phyloP scores from a whole-genome alignment of 805 yeast species.

The Aciculoconidium aculeatum region DNA sequence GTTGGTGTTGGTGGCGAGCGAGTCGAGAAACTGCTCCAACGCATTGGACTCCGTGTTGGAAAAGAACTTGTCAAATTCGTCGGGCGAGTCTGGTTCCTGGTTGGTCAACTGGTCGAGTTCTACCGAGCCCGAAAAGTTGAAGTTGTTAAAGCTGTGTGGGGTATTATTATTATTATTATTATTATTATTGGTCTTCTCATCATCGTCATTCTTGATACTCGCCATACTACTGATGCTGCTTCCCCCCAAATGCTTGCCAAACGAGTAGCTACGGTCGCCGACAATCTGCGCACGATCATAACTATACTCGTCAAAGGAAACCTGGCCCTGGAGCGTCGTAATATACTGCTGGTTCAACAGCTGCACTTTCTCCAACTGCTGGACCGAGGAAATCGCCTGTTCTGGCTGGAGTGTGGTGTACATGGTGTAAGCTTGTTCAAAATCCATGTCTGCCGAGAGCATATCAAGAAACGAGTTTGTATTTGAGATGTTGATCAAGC shows the following conservation, averaged over 20 bases:
- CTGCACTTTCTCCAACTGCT: constrained; percentile 35
- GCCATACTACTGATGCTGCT: background rate
- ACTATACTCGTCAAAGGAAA: background rate
- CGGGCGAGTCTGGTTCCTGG: constrained; percentile 5
- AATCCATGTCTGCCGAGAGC: constrained; percentile 38
- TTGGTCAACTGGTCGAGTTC: background rate
- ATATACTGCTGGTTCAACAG: constrained; percentile 20
- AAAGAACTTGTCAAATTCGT: constrained; percentile 32
- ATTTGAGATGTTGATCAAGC: constrained; percentile 1
- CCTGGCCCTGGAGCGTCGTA: constrained; percentile 5
- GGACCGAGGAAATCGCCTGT: constrained; percentile 26
- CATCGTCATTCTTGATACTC: background rate
- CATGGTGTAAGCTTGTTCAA: constrained; percentile 40
- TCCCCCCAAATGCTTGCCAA: too few species aligned
- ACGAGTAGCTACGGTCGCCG: too few species aligned
- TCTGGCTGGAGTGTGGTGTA: constrained; percentile 35
- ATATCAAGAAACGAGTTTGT: constrained; percentile 17
- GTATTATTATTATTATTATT: background rate
- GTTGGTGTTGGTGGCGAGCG: constrained; percentile 24
- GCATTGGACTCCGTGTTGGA: constrained; percentile 33
- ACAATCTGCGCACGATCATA: constrained; percentile 6
- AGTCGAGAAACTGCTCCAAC: constrained; percentile 37
- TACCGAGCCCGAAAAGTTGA: too few species aligned
- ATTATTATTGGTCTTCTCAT: background rate
- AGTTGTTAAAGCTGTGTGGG: too few species aligned